Evolutionary conservation across 1,284 basidiomycete genomes (phyloP).

Genomic region (Microbotryomycetes sp.): DNA sequence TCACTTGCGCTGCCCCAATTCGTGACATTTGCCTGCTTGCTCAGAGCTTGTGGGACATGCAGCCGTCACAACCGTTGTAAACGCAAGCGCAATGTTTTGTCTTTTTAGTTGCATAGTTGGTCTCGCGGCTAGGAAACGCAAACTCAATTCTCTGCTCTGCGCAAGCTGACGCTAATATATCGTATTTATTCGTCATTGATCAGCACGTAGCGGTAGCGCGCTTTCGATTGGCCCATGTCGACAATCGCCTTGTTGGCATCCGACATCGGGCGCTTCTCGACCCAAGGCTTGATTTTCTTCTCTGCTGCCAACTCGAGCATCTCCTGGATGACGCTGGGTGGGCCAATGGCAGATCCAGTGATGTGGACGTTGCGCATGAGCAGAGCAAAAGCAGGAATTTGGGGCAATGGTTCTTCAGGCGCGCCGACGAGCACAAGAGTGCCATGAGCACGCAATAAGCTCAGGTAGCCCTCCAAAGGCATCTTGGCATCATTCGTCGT

Average conservation of each 20-base stretch:
- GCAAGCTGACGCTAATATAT: no score
- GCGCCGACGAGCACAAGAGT: conserved; percentile 43
- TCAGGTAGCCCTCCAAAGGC: conserved; percentile 41
- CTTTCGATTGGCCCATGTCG: not conserved
- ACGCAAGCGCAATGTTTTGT: no score
- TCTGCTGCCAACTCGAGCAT: conserved; percentile 42
- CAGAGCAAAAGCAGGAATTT: conserved; percentile 34
- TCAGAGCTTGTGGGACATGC: no score
- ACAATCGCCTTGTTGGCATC: conserved; percentile 35
- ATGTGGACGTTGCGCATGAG: conserved; percentile 39
- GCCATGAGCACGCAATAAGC: conserved; percentile 42
- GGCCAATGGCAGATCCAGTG: conserved; percentile 39
- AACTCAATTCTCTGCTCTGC: no score
- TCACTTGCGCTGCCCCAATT: no score
- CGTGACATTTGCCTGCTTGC: no score
- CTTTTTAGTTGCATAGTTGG: no score
- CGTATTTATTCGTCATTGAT: not conserved
- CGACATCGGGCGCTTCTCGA: conserved; percentile 45
- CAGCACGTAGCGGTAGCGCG: not conserved
- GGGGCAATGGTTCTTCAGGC: conserved; percentile 25
- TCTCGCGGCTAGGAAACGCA: no score
- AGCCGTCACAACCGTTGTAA: no score
- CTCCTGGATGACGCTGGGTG: conserved; percentile 41
- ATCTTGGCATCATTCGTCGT: conserved; percentile 43
- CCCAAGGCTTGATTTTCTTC: conserved; percentile 41